Conservation (phyloP, 352 stramenopile species). For the Globisporangium acanthophoron region DNA sequence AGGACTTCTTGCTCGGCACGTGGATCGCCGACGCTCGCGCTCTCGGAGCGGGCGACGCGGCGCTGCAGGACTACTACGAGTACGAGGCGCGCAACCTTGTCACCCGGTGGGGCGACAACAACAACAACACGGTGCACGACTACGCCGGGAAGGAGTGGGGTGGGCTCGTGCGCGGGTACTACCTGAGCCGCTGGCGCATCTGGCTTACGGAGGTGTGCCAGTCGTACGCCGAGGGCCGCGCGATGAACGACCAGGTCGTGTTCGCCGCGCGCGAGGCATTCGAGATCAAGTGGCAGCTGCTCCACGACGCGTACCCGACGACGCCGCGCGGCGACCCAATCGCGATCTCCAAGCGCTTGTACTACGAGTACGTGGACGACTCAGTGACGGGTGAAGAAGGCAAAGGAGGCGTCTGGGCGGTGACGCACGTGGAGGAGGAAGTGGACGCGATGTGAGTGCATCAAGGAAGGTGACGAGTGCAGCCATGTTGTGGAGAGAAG, state of each 20-base stretch:
- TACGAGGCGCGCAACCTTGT: conserved; percentile 83
- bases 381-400: not conserved
- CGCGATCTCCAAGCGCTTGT: conserved; percentile 48
- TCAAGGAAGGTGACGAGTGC: not conserved
- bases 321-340: conserved; percentile 38
- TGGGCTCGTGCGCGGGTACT: conserved; percentile 62
- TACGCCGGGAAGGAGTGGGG: conserved; percentile 78
- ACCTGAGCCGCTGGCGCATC: conserved; percentile 63
- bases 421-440: not conserved
- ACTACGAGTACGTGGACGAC: conserved; percentile 35
- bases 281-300: conserved; percentile 74
- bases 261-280: conserved; percentile 46
- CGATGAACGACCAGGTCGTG: conserved; percentile 43
- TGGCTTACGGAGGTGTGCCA: conserved; percentile 70
- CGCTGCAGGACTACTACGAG: conserved; percentile 58
- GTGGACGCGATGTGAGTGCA: conserved; percentile 5
- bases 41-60: conserved; percentile 22
- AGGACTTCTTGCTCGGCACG: conserved; percentile 65
- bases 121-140: conserved; percentile 64
- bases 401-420: conserved; percentile 1
- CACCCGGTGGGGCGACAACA: conserved; percentile 76
- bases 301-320: conserved; percentile 44
- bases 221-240: conserved; percentile 49
- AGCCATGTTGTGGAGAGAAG: conserved; percentile 5
- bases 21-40: conserved; percentile 61